Base-by-base conservation (phyloP, 2,329 filamentous ascomycete species). In the Alternaria sp. region DNA sequence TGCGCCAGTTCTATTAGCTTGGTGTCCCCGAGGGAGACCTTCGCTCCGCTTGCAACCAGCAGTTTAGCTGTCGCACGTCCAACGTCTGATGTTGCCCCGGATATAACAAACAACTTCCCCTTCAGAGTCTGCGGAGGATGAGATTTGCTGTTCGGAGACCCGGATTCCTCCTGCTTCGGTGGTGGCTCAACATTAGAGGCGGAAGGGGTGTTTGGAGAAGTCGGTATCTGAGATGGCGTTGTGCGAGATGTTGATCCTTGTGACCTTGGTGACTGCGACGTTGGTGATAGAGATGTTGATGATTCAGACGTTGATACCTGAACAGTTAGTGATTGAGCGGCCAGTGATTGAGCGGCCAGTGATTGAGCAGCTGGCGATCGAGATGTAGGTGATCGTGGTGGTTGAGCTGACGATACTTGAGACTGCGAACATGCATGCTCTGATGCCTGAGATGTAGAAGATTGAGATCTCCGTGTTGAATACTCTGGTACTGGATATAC, bases 11-110 rank as follows among this genome's bases (percentile, higher is more conserved):
- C 60, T 18, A 46, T 32, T 30, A 40, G 38, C 27, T 61, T 54
- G 45, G 45, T 64, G 36, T 64, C 59, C 11, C 55, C 60, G 18
- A 66, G 53, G 8, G 61, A 48, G 27, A 62, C 57, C 30, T 32
- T 20, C 20, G 56, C 55, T 8, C 55, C 60, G 34, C 40, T 57
- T 20, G 32, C 18, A 27, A 53, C 49, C 12, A 62, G 61, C 22
- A 62, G 34, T 18, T 7, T 44, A 49, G 59, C 38, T 5, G 62
- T 65, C 34, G 56, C 62, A 44, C 58, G 54, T 11, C 64, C 54
- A 28, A 68, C 66, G 5, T 62, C 59, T 43, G 64, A 68, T 16
- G 57, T 59, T n/a, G 64, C 65, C 12, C 61, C 61, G 9, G 61
- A 59, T 27, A 66, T 60, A 32, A 61, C 57, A 36, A 68, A 60